Evolutionary conservation across 257 asterid species (phyloP).

Genomic region (Striga asiatica): DNA sequence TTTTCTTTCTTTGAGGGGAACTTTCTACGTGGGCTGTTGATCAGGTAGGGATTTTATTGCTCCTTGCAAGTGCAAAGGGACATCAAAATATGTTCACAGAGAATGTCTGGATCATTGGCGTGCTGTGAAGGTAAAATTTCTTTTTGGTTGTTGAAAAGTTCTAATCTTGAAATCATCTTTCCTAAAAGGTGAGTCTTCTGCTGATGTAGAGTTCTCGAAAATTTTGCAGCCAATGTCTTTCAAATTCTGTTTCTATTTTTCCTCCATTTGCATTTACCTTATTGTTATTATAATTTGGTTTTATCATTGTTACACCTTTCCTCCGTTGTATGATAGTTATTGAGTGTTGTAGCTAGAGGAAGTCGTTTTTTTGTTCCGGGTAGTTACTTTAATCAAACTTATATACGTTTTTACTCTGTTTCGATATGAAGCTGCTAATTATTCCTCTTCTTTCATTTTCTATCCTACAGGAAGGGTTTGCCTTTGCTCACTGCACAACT

Average conservation of each 20-base stretch:
- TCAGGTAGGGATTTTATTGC: slow-evolving; percentile 95
- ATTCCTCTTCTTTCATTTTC: background rate
- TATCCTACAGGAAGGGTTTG: slow-evolving; percentile 77
- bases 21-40: slow-evolving; percentile 16
- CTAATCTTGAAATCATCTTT: background rate
- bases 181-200: too few relatives aligned
- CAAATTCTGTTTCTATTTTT: too few relatives aligned
- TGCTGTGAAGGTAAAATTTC: slow-evolving; percentile 57
- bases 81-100: slow-evolving; percentile 77
- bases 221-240: too few relatives aligned
- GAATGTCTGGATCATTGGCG: slow-evolving; percentile 98
- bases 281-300: too few relatives aligned
- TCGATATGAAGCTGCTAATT: too few relatives aligned
- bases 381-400: slow-evolving; percentile 1
- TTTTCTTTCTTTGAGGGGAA: too few relatives aligned
- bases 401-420: too few relatives aligned
- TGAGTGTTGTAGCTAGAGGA: too few relatives aligned
- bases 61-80: slow-evolving; percentile 96
- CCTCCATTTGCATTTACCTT: too few relatives aligned
- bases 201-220: too few relatives aligned
- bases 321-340: too few relatives aligned
- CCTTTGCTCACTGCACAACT: slow-evolving; percentile 92
- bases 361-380: background rate
- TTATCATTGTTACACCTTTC: too few relatives aligned
- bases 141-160: background rate